Evolutionary conservation across 2,329 filamentous ascomycete genomes (phyloP), one percentile per base, ranked within the genome.

Genomic region (Verticillium zaregamsianum): DNA sequence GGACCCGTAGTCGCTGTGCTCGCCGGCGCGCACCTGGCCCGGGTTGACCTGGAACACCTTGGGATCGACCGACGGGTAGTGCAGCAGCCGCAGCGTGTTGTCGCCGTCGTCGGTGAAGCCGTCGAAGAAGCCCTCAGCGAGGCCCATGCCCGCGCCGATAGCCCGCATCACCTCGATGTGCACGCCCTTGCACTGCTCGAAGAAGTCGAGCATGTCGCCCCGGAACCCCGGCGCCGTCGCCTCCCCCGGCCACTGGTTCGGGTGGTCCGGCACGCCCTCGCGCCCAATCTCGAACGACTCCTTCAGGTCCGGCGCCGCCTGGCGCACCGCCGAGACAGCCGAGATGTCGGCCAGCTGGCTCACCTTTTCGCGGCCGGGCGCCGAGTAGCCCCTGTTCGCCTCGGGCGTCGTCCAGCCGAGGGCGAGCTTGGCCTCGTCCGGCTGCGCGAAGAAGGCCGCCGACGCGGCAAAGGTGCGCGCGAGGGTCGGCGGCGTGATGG

Each of bases 151-250:
- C n/a, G 94, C 77, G 0, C 91, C 92, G 65, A 96, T 91, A 9
- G 92, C 91, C 5, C 89, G 81, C 92, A 96, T 96, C 23, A 96
- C 84, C 65, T 93, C 80, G 32, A 86, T 79, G 73, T 97, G 90
- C 61, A 97, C 74, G 15, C 77, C 72, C 73, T 92, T 91, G 75
- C 92, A 96, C 63, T 82, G 80, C n/a, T 82, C 81, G 67, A 90
- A 90, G 74, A 97, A 97, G 3, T 75, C 75, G 57, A 87, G 73
- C 92, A 96, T 96, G 20, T 82, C 82, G n/a, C 79, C 69, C 68
- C 86, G 88, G 79, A 96, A 96, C 0, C 82, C 82, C 11, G 68
- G 69, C 55, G 83, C 81, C 2, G 77, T 72, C 35, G 62, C 77
- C 1, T 80, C 83, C 23, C 66, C 66, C 0, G 84, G 93, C 93